Evolutionary conservation across 2,329 filamentous ascomycete species (phyloP), one percentile per base, ranked within the genome.

Genomic region (Alternaria atra): DNA sequence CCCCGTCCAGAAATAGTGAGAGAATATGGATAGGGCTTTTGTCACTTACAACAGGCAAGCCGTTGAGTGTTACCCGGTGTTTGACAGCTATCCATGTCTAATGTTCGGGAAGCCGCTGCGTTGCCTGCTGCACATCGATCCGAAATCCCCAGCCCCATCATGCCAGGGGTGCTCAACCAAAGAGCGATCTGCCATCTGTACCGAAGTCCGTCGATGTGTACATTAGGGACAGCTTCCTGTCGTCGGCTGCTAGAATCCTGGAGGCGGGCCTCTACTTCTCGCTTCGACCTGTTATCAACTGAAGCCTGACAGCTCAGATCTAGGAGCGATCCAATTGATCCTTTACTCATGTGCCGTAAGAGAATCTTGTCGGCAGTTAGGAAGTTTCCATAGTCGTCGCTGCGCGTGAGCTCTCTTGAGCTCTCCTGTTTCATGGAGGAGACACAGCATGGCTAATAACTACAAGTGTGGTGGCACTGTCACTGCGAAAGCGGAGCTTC

Each of bases 391-490:
- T n/a, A 35, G 15, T 50, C 20, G 15, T 25, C 23, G 46, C 46
- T 50, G 20, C 25, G 30, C 34, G 13, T 10, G 8, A n/a, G 20
- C 15, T 50, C 34, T 6, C 46, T 35, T 23, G 46, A 17, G 46
- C 20, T 57, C 39, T 35, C 32, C 47, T 52, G 39, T 34, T 30
- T 15, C 20, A 55, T 40, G 23, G 37, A 46, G 39, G 40, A 56
- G 43, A 57, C 59, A 69, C 63, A 54, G 48, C 63, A 69, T 62
- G 47, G 52, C 46, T 54, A 37, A 53, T 43, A 40, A 63, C 32
- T 37, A 54, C 46, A 55, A 48, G 52, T 43, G 34, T 40, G 48
- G 59, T 57, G 47, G 42, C 55, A 61, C 63, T 51, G 39, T 52
- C 40, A 52, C 64, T 61, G 60, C 59, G 51, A 60, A 50, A 52